A percentile compares a stretch with the other conserved stretches of the same genome.
Conservation (phyloP, 1,284 basidiomycete genomes). For the Cystobasidiaceae sp. region DNA sequence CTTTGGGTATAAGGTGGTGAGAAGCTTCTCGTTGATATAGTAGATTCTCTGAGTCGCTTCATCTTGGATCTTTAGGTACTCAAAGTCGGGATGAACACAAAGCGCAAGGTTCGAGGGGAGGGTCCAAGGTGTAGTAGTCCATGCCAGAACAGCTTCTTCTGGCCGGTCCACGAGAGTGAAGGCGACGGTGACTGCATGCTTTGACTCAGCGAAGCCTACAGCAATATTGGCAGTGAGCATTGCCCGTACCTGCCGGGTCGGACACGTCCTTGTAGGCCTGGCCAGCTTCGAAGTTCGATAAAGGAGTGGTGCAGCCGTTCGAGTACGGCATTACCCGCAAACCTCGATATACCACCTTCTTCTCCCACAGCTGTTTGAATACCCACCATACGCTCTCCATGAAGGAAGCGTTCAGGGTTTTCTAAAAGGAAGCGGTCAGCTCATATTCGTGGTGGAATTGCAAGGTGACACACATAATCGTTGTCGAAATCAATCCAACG, state of each 20-base stretch:
- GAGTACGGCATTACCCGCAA: conserved; percentile 98
- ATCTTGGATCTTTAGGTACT: conserved; percentile 96
- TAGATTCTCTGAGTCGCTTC: conserved; percentile 81
- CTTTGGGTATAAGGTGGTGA: conserved; percentile 91
- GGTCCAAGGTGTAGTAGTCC: conserved; percentile 99
- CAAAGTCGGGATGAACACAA: conserved; percentile 93
- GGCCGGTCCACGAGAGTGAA: conserved; percentile 93
- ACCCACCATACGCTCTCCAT: conserved; percentile 99
- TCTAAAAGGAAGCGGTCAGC: conserved; percentile 44
- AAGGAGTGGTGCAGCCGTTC: conserved; percentile 88
- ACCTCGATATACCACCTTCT: conserved; percentile 90
- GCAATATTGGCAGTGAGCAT: not conserved
- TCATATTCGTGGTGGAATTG: not conserved
- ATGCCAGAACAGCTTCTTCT: conserved; percentile 82
- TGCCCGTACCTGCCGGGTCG: conserved; percentile 72
- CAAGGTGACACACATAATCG: conserved; percentile 58
- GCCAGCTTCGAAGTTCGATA: conserved; percentile 97
- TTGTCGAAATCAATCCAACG: conserved; percentile 99
- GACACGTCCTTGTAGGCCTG: conserved; percentile 87
- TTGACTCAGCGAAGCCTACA: not conserved
- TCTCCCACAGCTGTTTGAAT: conserved; percentile 88
- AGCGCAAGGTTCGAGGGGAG: conserved; percentile 91
- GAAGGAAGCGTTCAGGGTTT: conserved; percentile 85
- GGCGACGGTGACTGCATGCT: conserved; percentile 71
- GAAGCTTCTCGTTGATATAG: conserved; percentile 83